Conservation (phyloP, 257 asterid species). For the Forsythia viridissima region DNA sequence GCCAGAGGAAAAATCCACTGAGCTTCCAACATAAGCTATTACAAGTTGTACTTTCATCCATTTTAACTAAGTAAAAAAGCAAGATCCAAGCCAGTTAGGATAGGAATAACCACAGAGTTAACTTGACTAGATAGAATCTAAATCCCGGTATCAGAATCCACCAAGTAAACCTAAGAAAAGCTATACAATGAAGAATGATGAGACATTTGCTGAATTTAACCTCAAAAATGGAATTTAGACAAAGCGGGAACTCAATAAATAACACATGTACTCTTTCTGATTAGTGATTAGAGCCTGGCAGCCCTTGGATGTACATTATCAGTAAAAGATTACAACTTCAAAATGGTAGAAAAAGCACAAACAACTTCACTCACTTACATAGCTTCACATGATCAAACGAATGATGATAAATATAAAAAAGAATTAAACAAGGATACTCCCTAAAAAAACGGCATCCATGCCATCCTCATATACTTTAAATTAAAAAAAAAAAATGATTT, state of each 20-base stretch:
- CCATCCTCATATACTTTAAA: slow-evolving; percentile 37
- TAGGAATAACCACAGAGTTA: neutral
- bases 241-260: neutral
- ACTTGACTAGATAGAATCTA: neutral
- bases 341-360: slow-evolving; percentile 25
- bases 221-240: neutral
- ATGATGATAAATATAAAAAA: slow-evolving; percentile 22
- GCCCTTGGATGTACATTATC: neutral
- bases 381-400: slow-evolving; percentile 28
- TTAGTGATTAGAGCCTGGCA: neutral
- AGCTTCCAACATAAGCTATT: neutral
- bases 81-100: neutral
- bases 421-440: slow-evolving; percentile 63
- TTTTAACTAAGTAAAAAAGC: neutral
- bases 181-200: neutral
- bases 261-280: slow-evolving; percentile 3
- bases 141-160: neutral
- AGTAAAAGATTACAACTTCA: neutral
- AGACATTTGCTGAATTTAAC: neutral
- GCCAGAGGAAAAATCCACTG: neutral
- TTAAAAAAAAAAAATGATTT: slow-evolving; percentile 27
- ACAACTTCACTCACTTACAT: slow-evolving; percentile 40
- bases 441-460: slow-evolving; percentile 83
- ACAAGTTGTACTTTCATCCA: neutral
- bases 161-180: neutral